Base-by-base conservation (phyloP, 495 filamentous ascomycete species). In the Aspergillus saccharolyticus region DNA sequence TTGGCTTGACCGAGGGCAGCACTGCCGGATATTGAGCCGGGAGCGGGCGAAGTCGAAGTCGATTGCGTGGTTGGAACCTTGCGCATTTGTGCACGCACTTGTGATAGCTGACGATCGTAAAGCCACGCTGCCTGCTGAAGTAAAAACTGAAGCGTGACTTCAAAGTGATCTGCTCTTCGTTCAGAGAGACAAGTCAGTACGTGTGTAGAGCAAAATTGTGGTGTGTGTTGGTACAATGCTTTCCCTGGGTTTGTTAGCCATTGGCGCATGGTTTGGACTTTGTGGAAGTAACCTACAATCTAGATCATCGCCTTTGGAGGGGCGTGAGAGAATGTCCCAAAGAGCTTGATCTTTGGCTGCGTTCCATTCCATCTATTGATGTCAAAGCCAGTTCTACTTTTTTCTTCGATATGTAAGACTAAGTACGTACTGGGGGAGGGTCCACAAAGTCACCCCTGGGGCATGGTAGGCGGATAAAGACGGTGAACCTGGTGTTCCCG, bases 121-220 rank as follows among this genome's bases (percentile, higher is more conserved):
- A 97, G 85, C 87, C 91, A 97, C 73, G 90, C 90, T 58, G 90
- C 90, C 70, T 97, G 90, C 68, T 97, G 92, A 5, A 96, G 84
- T 8, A 98, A 76, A 67, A 97, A 98, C 21, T 91, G 81, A 22
- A 91, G 81, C 14, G 89, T 86, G 42, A 97, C 94, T 52, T 88
- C 74, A 69, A 89, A 87, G 42, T 76, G 73, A 22, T 78, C 70
- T 19, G 85, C 82, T 47, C 85, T 89, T 57, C 7, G 59, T 15
- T 5, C 17, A 18, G 33, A 56, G 52, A 54, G 63, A n/a, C n/a
- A 54, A 58, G 70, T 42, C 17, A 45, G 44, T 25, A 48, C 42
- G 16, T 15, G 4, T 0, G 33, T 45, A 15, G 19, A 10, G n/a
- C 10, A 18, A 28, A 18, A 4, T 10, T 24, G 44, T 17, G 52